Evolutionary conservation across 352 stramenopile genomes (phyloP).

Genomic region (Elongisporangium senticosum): DNA sequence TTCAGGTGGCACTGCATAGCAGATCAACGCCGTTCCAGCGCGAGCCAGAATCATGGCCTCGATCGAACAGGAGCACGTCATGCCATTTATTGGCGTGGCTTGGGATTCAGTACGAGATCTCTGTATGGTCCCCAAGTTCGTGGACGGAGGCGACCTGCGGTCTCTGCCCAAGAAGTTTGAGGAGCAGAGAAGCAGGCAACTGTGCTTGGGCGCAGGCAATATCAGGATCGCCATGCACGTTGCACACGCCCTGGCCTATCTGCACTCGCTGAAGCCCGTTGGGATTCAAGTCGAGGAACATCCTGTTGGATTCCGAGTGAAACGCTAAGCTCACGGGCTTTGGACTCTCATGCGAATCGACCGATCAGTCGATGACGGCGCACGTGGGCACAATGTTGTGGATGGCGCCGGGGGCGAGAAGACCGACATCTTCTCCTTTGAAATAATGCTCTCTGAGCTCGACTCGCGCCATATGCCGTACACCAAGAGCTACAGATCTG

Average conservation of each 20-base stretch:
- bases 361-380: slow-evolving; percentile 35
- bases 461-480: slow-evolving; percentile 44
- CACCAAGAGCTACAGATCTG: slow-evolving; percentile 18
- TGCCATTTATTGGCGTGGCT: slow-evolving; percentile 32
- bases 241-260: slow-evolving; percentile 6
- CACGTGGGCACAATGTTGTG: slow-evolving; percentile 44
- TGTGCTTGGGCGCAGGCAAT: slow-evolving; percentile 9
- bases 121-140: slow-evolving; percentile 37
- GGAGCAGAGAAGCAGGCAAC: background rate
- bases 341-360: slow-evolving; percentile 32
- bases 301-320: slow-evolving; percentile 11
- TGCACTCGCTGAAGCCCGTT: slow-evolving; percentile 4
- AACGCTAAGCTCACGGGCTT: slow-evolving; percentile 61
- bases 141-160: slow-evolving; percentile 27
- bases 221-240: slow-evolving; percentile 7
- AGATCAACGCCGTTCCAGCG: slow-evolving; percentile 15
- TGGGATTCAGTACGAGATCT: slow-evolving; percentile 36
- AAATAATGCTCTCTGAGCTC: slow-evolving; percentile 41
- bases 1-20: slow-evolving; percentile 5
- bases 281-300: slow-evolving; percentile 1
- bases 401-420: slow-evolving; percentile 40
- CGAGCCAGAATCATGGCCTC: slow-evolving; percentile 20
- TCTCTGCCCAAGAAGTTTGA: slow-evolving; percentile 7
- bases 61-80: slow-evolving; percentile 27
- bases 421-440: slow-evolving; percentile 46